Evolutionary conservation across 495 filamentous ascomycete genomes (phyloP), one percentile per base, ranked within the genome.

Genomic region (Poronia punctata): DNA sequence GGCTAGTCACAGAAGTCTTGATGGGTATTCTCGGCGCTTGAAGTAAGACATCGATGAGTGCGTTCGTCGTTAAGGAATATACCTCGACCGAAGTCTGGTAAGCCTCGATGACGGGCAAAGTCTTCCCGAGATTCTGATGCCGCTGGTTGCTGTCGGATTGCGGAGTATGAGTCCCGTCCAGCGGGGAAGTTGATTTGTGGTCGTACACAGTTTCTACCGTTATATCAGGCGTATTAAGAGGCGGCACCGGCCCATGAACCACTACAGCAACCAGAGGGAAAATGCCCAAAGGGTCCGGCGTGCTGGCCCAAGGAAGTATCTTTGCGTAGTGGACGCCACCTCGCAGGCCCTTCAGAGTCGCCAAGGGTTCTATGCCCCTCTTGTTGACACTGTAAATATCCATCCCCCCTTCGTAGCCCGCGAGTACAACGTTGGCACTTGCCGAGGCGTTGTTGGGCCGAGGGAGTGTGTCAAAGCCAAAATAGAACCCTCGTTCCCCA

Each of bases 1-100:
- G 68, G 55, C 70, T 79, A 1, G 68, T 61, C 8, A 76, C 62
- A 4, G 75, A 66, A 12, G 56, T 56, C 19, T 72, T 63, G 56
- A 67, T 66, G 12, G 60, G 59, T 11, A 57, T 64, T 45, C 62
- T 71, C 11, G 67, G 66, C 20, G 71, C 58, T 50, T 78, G 66
- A 43, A 88, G 78, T 8, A 95, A 67, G 0, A 81, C 83, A 17
- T 77, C 67, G 40, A 93, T 60, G 33, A 80, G 79, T 35, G 71
- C 66, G 35, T 80, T 76, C 5, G 77, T 83, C 40, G 71, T 73
- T 17, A 95, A 59, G 6, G 88, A 93, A 55, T 87, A 90, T 1
- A 95, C 69, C 41, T 94, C 86, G 3, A 90, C 86, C 0, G 81
- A 80, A 1, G 88, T 94, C 57, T 92, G 86, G 52, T 88, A 93